Evolutionary conservation across 306 rosid species (phyloP), one percentile per base, ranked within the genome.

Genomic region (Dalbergia oliveri): DNA sequence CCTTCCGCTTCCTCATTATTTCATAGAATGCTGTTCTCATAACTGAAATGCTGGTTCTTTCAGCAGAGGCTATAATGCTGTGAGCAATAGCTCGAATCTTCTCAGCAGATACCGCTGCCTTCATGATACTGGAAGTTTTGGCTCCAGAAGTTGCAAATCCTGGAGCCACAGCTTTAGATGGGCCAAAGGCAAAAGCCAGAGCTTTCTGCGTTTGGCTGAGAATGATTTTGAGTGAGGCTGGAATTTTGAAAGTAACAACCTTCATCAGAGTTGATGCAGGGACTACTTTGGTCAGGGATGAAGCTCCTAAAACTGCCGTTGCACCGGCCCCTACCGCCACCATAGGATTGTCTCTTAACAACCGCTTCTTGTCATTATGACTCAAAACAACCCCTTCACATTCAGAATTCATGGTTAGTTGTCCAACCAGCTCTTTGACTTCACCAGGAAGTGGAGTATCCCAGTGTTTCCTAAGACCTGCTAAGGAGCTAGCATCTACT

Each of bases 311-410:
- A 76, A 90, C 88, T 54, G 90, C 94, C 4, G 97, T 91, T 39
- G 94, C 97, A 47, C 97, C 98, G 2, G 98, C 97, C 73, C 97
- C 94, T 9, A 93, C 90, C 64, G 94, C 98, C 79, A 93, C 88
- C 81, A 90, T 51, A 58, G 97, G 92, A 54, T 86, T 93, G 47
- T 77, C 90, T 3, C 88, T 66, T 47, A 93, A 72, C 23, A 81
- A 73, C 23, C 87, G 80, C 59, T 85, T 91, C 79, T 62, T 82
- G 39, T 88, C 89, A 35, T 82, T 23, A 41, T 78, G 81, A 84
- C 69, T 87, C 39, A 85, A 61, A 54, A 12, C 8, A 78, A 43
- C 83, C 18, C 15, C 88, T 75, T 87, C 79, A 18, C 75, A 89
- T 14, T 77, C 89, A 67, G 88, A 85, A 41, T 86, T 39, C 4